Evolutionary conservation across 116 monocot species (phyloP), one percentile per base, ranked within the genome.

Genomic region (Dioscorea cayenensis): DNA sequence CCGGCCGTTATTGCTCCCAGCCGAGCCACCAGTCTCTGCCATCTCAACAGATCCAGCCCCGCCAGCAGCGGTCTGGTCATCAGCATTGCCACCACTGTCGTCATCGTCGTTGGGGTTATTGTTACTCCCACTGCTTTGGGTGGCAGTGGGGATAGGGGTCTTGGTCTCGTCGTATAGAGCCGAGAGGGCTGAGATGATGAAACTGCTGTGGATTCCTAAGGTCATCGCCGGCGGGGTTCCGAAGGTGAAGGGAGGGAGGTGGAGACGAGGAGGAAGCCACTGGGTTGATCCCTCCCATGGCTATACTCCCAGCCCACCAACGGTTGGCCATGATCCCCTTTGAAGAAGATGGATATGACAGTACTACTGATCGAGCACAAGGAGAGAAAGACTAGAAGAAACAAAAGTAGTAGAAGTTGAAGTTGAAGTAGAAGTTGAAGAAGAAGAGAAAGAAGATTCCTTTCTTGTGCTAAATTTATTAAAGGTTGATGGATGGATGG

Each of bases 231-330:
- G 61, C 28, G 63, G 66, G 66, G 77, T 82, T 71, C 49, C 67
- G 76, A 71, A 80, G 76, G 60, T 77, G 84, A 52, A 81, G 75
- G 50, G 77, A 29, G 13, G 72, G 51, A 51, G 71, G 58, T 13
- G 71, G 23, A 38, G 73, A 25, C 2, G 85, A 71, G 22, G 80
- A 71, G 71, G 74, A 62, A 75, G 74, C 70, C 63, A 67, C 49
- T 20, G 77, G 75, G 67, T 77, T 76, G 32, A 71, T 63, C n/a
- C 81, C 78, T 28, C 73, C 83, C 73, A 83, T 72, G 68, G 77
- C 81, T 72, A 81, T 68, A 73, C 72, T 84, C 2, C 84, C 86
- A 58, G 86, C 75, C 86, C 86, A 89, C 92, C 92, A 92, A 70
- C 86, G 73, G 77, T 84, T 83, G 66, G 89, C 86, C 89, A 92